Evolutionary conservation across 352 stramenopile genomes (phyloP), one percentile per base, ranked within the genome.

Genomic region (Pythium utonaiense): DNA sequence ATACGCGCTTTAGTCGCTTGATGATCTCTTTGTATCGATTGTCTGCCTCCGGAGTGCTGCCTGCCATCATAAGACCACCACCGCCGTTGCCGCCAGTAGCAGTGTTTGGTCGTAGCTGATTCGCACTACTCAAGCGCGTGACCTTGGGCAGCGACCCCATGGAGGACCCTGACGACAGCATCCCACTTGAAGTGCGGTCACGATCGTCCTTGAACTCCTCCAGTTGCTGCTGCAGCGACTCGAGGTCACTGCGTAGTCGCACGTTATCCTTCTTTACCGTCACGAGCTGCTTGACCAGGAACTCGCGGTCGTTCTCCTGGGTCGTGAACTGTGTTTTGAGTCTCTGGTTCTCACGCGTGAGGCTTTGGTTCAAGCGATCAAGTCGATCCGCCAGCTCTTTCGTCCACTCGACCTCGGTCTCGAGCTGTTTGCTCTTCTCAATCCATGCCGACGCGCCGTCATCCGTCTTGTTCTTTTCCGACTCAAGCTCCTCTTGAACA

Each of bases 281-380:
- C 28, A 97, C 91, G 17, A 97, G 84, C 67, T 98, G 88, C 63
- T 89, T 89, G 16, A 98, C 88, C 22, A 98, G 82, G 47, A 96
- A 97, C 60, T 97, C 88, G n/a, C 92, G 78, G 72, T 98, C 92
- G 59, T 97, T 93, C 57, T 98, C 89, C 69, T 98, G 88, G 10
- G 79, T 95, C 51, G 91, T 90, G 55, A 96, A 97, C 59, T 97
- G 86, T 1, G 81, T 91, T 66, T 96, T 96, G 1, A 98, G 74
- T 1, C 81, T 71, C 34, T 87, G 78, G 64, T 97, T 97, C 57
- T 97, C 92, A 13, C 80, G 69, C 12, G 74, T 87, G 53, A 98
- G 75, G 38, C 75, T 92, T 62, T 97, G 89, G 62, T 98, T 98
- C 16, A 96, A 71, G 4, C 87, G 74, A 30, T 98, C 91, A 4